Conservation (phyloP, 352 stramenopile species). For the Pythium biforme region DNA sequence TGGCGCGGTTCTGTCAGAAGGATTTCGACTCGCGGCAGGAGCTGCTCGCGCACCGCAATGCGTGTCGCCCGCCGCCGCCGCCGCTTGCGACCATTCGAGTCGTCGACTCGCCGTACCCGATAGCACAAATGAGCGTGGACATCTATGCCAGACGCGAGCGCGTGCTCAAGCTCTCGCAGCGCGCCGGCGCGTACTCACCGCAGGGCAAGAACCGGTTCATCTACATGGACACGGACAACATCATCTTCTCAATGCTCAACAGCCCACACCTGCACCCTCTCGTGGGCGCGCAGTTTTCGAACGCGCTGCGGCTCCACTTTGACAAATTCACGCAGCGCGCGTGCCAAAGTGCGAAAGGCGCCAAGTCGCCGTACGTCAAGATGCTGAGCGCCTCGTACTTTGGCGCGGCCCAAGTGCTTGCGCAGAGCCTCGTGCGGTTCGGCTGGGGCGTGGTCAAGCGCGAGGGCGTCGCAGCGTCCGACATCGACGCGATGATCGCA, state of each 20-base stretch:
- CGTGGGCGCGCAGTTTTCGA: conserved; percentile 15
- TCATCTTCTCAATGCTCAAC: conserved; percentile 24
- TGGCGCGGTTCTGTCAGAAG: conserved; percentile 9
- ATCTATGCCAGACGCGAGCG: conserved; percentile 4
- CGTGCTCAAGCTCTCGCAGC: not conserved
- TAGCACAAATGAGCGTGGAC: not conserved
- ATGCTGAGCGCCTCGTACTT: conserved; percentile 16
- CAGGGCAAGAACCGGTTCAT: conserved; percentile 10
- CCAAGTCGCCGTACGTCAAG: conserved; percentile 1
- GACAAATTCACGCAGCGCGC: conserved; percentile 20
- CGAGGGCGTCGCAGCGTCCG: not conserved
- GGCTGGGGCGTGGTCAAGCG: conserved; percentile 12
- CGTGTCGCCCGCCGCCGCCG: conserved; percentile 4
- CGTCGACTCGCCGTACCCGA: conserved; percentile 8
- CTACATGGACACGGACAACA: conserved; percentile 23
- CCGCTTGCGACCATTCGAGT: not conserved
- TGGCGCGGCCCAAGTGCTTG: conserved; percentile 9
- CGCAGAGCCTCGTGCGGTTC: conserved; percentile 16
- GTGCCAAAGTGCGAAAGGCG: conserved; percentile 10
- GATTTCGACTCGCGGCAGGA: conserved; percentile 10
- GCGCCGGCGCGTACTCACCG: not conserved
- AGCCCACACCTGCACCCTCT: conserved; percentile 17
- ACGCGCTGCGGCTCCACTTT: conserved; percentile 16
- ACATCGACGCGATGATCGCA: conserved; percentile 2
- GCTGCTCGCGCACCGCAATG: conserved; percentile 4